Percentiles rank a stretch among this genome's conserved stretches.
Conservation (phyloP, 768 basidiomycete genomes). For the Tubosaeta sp. region DNA sequence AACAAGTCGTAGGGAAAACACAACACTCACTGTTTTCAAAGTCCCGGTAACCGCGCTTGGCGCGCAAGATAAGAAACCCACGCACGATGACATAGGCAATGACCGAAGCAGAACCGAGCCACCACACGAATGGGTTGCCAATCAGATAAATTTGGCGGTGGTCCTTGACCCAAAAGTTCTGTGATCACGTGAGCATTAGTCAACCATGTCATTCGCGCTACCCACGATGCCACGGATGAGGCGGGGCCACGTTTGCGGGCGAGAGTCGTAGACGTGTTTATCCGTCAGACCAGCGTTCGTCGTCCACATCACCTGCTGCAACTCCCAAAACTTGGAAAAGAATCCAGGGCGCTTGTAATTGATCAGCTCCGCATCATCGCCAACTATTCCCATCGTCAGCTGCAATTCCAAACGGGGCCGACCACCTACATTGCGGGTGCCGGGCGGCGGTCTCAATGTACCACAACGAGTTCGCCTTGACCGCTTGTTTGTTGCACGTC, state of each 20-base stretch:
- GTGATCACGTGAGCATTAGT: conserved; percentile 1
- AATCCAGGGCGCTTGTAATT: conserved; percentile 93
- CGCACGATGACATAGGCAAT: conserved; percentile 49
- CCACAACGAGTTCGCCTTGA: conserved; percentile 87
- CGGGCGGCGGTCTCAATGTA: conserved; percentile 75
- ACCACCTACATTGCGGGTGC: conserved; percentile 64
- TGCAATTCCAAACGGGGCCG: neutral
- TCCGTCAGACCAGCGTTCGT: conserved; percentile 96
- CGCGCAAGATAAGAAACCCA: conserved; percentile 40
- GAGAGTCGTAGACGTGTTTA: conserved; percentile 53
- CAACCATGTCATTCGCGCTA: conserved; percentile 5
- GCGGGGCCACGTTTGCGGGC: conserved; percentile 62
- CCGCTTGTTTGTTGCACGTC: conserved; percentile 98
- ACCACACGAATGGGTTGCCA: conserved; percentile 95
- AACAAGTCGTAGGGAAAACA: neutral
- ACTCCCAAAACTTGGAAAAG: conserved; percentile 83
- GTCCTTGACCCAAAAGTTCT: conserved; percentile 99
- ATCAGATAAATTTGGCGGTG: conserved; percentile 93
- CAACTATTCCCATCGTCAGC: conserved; percentile 44
- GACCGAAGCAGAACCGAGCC: conserved; percentile 71
- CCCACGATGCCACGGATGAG: conserved; percentile 90
- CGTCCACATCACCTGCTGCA: conserved; percentile 94
- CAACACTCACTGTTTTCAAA: conserved; percentile 77
- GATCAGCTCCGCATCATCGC: conserved; percentile 66
- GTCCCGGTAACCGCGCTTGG: conserved; percentile 87